phyloP scores from a whole-genome alignment of 371 early-diverging fungal species.

The Blakeslea trispora region DNA sequence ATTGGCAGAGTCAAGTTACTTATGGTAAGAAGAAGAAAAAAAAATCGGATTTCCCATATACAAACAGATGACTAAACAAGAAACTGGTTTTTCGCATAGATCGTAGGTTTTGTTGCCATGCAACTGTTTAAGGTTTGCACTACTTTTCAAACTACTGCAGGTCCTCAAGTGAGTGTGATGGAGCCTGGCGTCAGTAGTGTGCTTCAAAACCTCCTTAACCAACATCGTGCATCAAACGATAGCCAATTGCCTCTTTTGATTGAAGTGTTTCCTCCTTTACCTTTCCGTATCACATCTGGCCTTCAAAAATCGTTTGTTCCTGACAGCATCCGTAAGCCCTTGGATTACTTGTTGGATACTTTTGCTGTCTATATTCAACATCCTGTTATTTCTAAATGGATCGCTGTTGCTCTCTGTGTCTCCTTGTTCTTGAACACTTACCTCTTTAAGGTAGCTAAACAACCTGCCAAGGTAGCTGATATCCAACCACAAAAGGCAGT shows the following conservation, averaged over 20 bases:
- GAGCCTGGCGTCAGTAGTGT: constrained; percentile 43
- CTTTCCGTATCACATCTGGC: constrained; percentile 47
- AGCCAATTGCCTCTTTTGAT: constrained; percentile 55
- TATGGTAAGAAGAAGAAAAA: constrained; percentile 43
- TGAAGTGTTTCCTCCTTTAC: constrained; percentile 63
- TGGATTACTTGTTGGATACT: constrained; percentile 50
- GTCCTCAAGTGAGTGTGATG: constrained; percentile 46
- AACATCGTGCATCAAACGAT: constrained; percentile 46
- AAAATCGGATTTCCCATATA: too few species aligned
- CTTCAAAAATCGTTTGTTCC: constrained; percentile 24
- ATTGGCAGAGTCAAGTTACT: constrained; percentile 63
- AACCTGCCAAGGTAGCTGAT: constrained; percentile 39
- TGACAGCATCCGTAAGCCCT: constrained; percentile 46
- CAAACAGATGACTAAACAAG: background rate
- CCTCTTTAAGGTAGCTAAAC: constrained; percentile 63
- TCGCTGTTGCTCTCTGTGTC: constrained; percentile 53
- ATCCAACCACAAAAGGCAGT: constrained; percentile 5
- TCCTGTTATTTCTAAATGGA: constrained; percentile 66
- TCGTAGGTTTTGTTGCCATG: constrained; percentile 71
- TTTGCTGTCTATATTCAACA: constrained; percentile 63
- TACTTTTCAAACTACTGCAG: constrained; percentile 50
- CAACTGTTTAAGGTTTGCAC: constrained; percentile 75
- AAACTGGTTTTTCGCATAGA: constrained; percentile 28
- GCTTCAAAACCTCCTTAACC: constrained; percentile 46
- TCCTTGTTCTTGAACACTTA: constrained; percentile 69